Base-by-base conservation (phyloP, 176 grass and related monocot genomes). In the Guadua angustifolia region DNA sequence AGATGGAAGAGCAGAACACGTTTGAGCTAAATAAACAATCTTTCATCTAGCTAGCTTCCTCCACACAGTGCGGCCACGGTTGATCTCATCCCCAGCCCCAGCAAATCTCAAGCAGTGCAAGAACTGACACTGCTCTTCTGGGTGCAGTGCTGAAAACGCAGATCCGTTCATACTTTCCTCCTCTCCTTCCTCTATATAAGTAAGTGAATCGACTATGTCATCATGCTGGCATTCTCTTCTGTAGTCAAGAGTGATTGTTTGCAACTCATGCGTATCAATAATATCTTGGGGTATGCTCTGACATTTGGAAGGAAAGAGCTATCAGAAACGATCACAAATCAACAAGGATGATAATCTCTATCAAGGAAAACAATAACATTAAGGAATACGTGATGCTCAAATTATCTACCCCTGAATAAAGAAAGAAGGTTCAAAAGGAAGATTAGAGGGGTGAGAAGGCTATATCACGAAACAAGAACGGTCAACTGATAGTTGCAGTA, bases 281-380 rank as follows among this genome's bases (percentile, higher is more conserved):
- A 95, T 99, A 84, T 94, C 91, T 94, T 99, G 93, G 57, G 96
- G 96, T 84, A 99, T 92, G 81, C 96, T 94, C 96, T 99, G 89
- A 53, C 14, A 73, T 93, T 82, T 64, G 16, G 5, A 91, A 66
- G 39, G 29, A 72, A 22, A 77, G 21, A 72, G 29, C 0, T 39
- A 49, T 82, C 29, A 90, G 17, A 42, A 73, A 78, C 5, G 25
- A 78, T 51, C 40, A 15, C 21, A 86, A 51, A 78, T 73, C 66
- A 82, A 73, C 26, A 80, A 73, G 46, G 44, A 49, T 64, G 38
- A 14, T 57, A 68, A 46, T 36, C 13, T 52, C n/a, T 15, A 61
- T 39, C 53, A 61, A 32, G 29, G 15, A 13, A 64, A 33, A 59
- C 0, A 26, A 2, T 47, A 68, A 10, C 14, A 61, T 15, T 22